phyloP scores from a whole-genome alignment of 176 grass and related monocot species.

The Ananas comosus region DNA sequence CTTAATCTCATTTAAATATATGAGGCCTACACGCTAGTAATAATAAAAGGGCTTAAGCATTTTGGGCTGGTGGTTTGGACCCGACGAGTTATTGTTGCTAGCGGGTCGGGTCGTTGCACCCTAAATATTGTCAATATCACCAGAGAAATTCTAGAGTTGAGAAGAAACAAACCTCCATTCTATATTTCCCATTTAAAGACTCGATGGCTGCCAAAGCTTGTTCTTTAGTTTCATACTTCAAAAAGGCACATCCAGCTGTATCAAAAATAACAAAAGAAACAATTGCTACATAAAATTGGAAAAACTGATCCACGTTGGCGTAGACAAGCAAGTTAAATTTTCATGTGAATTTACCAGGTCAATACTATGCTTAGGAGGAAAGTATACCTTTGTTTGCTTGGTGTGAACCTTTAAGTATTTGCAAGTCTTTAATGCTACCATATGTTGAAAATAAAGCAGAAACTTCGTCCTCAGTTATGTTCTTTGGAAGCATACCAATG shows the following conservation, averaged over 20 bases:
- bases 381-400: constrained; percentile 87
- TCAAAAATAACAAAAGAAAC: constrained; percentile 12
- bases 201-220: constrained; percentile 91
- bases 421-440: constrained; percentile 92
- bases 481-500: constrained; percentile 98
- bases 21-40: no score
- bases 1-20: no score
- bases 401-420: constrained; percentile 93
- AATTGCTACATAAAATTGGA: constrained; percentile 17
- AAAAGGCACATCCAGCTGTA: constrained; percentile 87
- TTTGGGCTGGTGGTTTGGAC: no score
- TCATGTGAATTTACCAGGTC: not conserved
- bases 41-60: no score
- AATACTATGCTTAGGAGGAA: constrained; percentile 15
- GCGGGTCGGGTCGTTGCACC: no score
- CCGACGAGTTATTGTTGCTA: no score
- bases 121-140: not conserved
- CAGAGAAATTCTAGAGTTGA: not conserved
- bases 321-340: not conserved
- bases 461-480: constrained; percentile 67
- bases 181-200: constrained; percentile 56
- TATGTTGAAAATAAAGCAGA: constrained; percentile 66
- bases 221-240: constrained; percentile 96
- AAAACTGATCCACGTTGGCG: not conserved
- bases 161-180: constrained; percentile 36